A percentile compares a stretch with the other conserved stretches of the same genome.
These are phyloP conservation scores for Cyberlindnera mississippiensis DNA, from an alignment of 805 yeast species.

Conservation along the genomic window DNA sequence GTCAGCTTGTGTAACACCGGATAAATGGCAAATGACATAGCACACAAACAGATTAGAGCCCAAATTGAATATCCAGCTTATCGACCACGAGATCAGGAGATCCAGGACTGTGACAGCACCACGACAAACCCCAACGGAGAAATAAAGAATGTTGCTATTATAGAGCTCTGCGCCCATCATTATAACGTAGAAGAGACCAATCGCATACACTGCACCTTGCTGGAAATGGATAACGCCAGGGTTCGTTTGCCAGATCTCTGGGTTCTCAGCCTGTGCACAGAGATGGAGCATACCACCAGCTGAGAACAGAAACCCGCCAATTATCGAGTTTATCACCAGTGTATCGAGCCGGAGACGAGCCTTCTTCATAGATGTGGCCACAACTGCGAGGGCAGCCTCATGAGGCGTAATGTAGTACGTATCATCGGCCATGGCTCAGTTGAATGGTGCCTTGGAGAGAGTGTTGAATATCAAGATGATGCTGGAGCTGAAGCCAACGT, in stretches of 20 bases:
- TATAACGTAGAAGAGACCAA: slow-evolving; percentile 73
- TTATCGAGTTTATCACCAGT: slow-evolving; percentile 56
- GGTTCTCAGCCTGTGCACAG: slow-evolving; percentile 49
- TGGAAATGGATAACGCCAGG: slow-evolving; percentile 52
- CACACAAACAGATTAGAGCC: slow-evolving; percentile 63
- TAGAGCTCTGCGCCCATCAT: slow-evolving; percentile 71
- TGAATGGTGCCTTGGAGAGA: too few relatives aligned
- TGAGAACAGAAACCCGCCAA: slow-evolving; percentile 68
- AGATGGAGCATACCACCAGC: slow-evolving; percentile 71
- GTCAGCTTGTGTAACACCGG: slow-evolving; percentile 43
- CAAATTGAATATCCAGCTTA: slow-evolving; percentile 65
- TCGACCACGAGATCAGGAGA: slow-evolving; percentile 57
- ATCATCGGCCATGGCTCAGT: slow-evolving; percentile 37
- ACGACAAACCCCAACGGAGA: slow-evolving; percentile 62
- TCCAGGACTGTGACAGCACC: slow-evolving; percentile 69
- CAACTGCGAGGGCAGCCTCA: slow-evolving; percentile 80
- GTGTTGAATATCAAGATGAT: too few relatives aligned
- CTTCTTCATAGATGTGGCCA: slow-evolving; percentile 83
- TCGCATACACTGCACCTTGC: slow-evolving; percentile 62
- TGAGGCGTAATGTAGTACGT: slow-evolving; percentile 65
- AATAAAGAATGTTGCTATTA: slow-evolving; percentile 70
- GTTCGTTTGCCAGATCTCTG: slow-evolving; percentile 35
- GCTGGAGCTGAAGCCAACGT: too few relatives aligned
- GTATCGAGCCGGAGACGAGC: slow-evolving; percentile 61
- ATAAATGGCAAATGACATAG: slow-evolving; percentile 56